Evolutionary conservation across 164 flowering plant species (phyloP), one percentile per base, ranked within the genome.

Genomic region (Hamamelis virginiana): DNA sequence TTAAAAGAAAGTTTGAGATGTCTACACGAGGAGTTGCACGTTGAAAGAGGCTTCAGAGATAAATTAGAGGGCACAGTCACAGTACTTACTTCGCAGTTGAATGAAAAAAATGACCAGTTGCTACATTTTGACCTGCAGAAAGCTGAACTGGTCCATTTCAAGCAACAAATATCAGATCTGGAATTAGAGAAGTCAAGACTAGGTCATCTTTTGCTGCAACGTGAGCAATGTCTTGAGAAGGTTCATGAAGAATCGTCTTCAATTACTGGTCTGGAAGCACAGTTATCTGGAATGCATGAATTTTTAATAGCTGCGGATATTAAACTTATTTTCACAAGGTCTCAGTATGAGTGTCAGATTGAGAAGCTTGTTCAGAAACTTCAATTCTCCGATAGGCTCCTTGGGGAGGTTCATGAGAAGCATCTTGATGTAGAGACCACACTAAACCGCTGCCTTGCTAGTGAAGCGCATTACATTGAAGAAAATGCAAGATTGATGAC

Each of bases 251-350:
- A 82, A 69, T 70, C 69, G 62, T 75, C 84, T 43, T 72, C 70
- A n/a, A 45, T 79, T 63, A 19, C 73, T 70, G 75, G 56, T 68
- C 69, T 87, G 72, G 89, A 89, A 67, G 68, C 71, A 38, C 76
- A 84, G 71, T 73, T 87, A 58, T 74, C 68, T 27, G 80, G 84
- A 33, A 67, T 81, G 77, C 80, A 81, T 64, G 84, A 79, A 66
- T 45, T 46, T 53, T 66, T 72, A 28, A 52, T 90, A 68, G 87
- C 84, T 43, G 79, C 87, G 10, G 97, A 94, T 76, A 75, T 91
- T 73, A 79, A 74, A 64, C 64, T 76, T n/a, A 57, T 65, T 71
- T 83, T 80, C 74, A 62, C 78, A 8, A 73, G 69, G 6, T 2
- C 41, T 77, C 91, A 85, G 70, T 85, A 79, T 63, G 82, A 76